Conservation (phyloP, 2,329 filamentous ascomycete genomes). For the Truncatella angustata region DNA sequence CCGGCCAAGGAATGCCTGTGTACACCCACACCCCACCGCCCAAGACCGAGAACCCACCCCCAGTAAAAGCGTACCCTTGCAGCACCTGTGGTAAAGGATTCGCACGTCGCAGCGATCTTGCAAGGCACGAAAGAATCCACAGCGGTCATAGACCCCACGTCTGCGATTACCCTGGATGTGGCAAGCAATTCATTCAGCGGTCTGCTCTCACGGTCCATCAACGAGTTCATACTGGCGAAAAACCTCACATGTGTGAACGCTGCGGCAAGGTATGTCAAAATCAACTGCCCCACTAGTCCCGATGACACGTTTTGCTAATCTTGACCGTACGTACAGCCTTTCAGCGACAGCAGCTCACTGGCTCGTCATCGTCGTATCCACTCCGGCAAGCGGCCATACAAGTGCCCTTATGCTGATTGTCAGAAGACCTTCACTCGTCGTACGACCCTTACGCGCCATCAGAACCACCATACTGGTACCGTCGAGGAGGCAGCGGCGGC, state of each 20-base stretch:
- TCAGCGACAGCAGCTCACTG: slow-evolving; percentile 93
- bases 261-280: slow-evolving; percentile 91
- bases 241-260: slow-evolving; percentile 95
- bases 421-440: slow-evolving; percentile 97
- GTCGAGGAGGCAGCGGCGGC: slow-evolving; percentile 90
- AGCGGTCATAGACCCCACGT: slow-evolving; percentile 87
- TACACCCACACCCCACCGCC: slow-evolving; percentile 33
- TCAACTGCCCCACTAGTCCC: too few species aligned
- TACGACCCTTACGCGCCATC: slow-evolving; percentile 91
- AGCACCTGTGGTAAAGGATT: slow-evolving; percentile 89
- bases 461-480: slow-evolving; percentile 93
- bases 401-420: slow-evolving; percentile 95
- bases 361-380: slow-evolving; percentile 93
- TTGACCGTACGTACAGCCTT: slow-evolving; percentile 71
- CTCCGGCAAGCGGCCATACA: slow-evolving; percentile 93
- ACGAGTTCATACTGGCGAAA: slow-evolving; percentile 95
- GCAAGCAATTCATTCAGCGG: slow-evolving; percentile 95
- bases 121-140: slow-evolving; percentile 95
- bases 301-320: too few species aligned
- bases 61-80: slow-evolving; percentile 77
- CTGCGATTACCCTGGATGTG: slow-evolving; percentile 84
- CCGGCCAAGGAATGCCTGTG: slow-evolving; percentile 29
- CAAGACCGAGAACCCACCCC: slow-evolving; percentile 27
- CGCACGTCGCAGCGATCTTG: slow-evolving; percentile 88
- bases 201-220: slow-evolving; percentile 94